Conservation (phyloP, 768 basidiomycete species). For the Coprinopsis marcescibilis region DNA sequence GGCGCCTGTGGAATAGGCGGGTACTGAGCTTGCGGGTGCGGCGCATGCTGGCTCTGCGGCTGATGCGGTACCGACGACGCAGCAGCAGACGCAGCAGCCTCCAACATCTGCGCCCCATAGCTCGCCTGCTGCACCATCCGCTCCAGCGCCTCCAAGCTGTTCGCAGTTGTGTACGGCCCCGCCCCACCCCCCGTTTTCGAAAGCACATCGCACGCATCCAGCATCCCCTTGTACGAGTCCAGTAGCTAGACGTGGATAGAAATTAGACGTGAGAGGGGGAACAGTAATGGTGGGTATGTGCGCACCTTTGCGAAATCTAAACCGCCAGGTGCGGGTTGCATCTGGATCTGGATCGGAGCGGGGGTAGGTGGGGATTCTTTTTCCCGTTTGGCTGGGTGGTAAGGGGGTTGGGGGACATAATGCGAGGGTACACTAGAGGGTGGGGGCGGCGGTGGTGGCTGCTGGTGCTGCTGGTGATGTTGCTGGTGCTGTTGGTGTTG, state of each 20-base stretch:
- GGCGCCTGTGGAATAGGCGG: background rate
- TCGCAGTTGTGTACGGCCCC: conserved; percentile 2
- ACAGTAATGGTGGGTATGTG: conserved; percentile 8
- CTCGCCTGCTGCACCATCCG: conserved; percentile 39
- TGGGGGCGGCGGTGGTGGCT: conserved; percentile 13
- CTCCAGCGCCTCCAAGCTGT: conserved; percentile 28
- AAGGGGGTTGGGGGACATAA: conserved; percentile 11
- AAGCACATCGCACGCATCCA: conserved; percentile 21
- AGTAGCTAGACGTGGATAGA: conserved; percentile 13
- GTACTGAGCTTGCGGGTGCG: background rate
- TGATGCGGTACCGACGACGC: conserved; percentile 13
- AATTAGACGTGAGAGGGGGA: conserved; percentile 8
- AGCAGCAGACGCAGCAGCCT: conserved; percentile 21
- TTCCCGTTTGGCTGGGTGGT: conserved; percentile 1
- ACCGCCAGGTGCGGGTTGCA: conserved; percentile 9
- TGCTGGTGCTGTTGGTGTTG: background rate
- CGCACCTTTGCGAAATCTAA: conserved; percentile 27
- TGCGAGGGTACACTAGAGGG: conserved; percentile 12
- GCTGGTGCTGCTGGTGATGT: background rate
- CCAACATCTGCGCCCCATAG: conserved; percentile 40
- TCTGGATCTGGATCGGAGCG: conserved; percentile 8
- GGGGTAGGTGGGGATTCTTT: conserved; percentile 7
- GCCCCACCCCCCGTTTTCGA: background rate
- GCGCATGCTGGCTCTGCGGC: conserved; percentile 9
- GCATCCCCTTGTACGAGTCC: conserved; percentile 26